phyloP scores from a whole-genome alignment of 192 early-diverging fungal species.

The Gaertneriomyces semiglobifer region DNA sequence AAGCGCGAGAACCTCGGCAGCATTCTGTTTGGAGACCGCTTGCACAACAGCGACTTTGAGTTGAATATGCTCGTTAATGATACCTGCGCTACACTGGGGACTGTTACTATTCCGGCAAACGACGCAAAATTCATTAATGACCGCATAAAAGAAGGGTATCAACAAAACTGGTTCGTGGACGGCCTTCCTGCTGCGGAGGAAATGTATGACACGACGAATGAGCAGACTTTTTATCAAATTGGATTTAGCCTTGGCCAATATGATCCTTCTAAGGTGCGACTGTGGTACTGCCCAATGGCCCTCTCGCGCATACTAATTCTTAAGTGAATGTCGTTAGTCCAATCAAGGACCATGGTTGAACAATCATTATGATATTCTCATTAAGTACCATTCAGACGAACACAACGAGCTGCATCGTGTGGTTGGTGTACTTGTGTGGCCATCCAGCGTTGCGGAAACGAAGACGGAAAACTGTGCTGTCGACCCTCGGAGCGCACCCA shows the following conservation, averaged over 20 bases:
- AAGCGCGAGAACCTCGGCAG: constrained; percentile 81
- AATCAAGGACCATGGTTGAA: constrained; percentile 42
- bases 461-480: too few relatives aligned
- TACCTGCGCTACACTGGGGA: constrained; percentile 13
- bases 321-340: too few relatives aligned
- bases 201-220: constrained; percentile 43
- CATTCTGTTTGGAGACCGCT: constrained; percentile 94
- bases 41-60: constrained; percentile 78
- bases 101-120: background rate
- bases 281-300: too few relatives aligned
- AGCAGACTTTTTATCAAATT: constrained; percentile 67
- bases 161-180: constrained; percentile 70
- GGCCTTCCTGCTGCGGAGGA: constrained; percentile 77
- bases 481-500: background rate
- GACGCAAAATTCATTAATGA: constrained; percentile 84
- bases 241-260: constrained; percentile 74
- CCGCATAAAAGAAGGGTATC: constrained; percentile 55
- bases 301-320: too few relatives aligned
- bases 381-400: constrained; percentile 73
- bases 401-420: constrained; percentile 66
- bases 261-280: background rate
- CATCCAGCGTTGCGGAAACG: constrained; percentile 35
- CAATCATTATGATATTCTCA: constrained; percentile 86
- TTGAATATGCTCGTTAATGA: constrained; percentile 38
- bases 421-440: constrained; percentile 80